phyloP scores from a whole-genome alignment of 2,329 filamentous ascomycete genomes.

The Hypoxylon sp. region DNA sequence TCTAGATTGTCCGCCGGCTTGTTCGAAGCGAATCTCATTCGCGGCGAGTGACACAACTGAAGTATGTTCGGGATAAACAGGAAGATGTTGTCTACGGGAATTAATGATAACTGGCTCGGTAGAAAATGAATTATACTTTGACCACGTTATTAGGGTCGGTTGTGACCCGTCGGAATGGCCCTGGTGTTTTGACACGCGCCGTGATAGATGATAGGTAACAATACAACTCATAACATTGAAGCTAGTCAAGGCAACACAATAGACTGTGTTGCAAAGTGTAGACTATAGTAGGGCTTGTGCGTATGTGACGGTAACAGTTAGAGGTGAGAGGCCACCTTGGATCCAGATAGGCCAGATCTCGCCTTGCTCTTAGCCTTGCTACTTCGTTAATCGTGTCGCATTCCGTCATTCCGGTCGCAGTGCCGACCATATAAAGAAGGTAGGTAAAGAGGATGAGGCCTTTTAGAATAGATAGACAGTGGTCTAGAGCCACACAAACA shows the following conservation, averaged over 20 bases:
- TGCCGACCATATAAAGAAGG: slow-evolving; percentile 49
- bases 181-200: slow-evolving; percentile 21
- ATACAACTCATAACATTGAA: slow-evolving; percentile 20
- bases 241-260: neutral
- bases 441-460: slow-evolving; percentile 34
- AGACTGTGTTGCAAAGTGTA: slow-evolving; percentile 7
- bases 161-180: slow-evolving; percentile 23
- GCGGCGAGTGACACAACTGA: slow-evolving; percentile 20
- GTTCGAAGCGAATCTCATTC: slow-evolving; percentile 8
- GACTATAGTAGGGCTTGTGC: slow-evolving; percentile 20
- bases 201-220: slow-evolving; percentile 26
- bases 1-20: slow-evolving; percentile 2
- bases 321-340: slow-evolving; percentile 29
- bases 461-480: slow-evolving; percentile 19
- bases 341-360: slow-evolving; percentile 37
- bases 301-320: slow-evolving; percentile 21
- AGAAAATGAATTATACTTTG: slow-evolving; percentile 19
- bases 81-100: slow-evolving; percentile 18
- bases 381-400: slow-evolving; percentile 44
- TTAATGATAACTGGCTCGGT: slow-evolving; percentile 18
- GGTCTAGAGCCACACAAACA: slow-evolving; percentile 15
- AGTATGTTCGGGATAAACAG: slow-evolving; percentile 31
- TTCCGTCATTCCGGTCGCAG: slow-evolving; percentile 48
- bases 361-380: slow-evolving; percentile 37
- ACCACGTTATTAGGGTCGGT: slow-evolving; percentile 27